These are phyloP conservation scores for Mrakia blollopis DNA, from an alignment of 768 basidiomycete species.

Conservation along the genomic window DNA sequence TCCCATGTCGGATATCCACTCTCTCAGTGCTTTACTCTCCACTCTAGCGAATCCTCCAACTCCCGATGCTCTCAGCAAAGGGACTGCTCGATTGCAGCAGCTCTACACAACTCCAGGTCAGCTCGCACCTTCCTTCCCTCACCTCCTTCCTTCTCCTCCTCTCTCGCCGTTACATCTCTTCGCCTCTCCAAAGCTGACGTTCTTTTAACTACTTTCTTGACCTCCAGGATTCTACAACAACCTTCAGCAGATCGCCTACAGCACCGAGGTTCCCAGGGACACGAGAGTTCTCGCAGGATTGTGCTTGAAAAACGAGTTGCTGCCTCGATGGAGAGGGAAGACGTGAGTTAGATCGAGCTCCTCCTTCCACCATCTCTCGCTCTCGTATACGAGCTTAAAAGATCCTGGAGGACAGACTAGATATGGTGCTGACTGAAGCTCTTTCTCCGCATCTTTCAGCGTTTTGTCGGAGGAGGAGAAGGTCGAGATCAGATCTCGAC, in stretches of 20 bases:
- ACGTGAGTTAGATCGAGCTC: background rate
- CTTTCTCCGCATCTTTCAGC: background rate
- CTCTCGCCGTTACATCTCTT: background rate
- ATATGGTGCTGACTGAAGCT: background rate
- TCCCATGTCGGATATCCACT: background rate
- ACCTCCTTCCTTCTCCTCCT: too few species aligned
- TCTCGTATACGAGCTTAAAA: background rate
- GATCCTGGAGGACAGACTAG: background rate
- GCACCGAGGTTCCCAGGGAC: slow-evolving; percentile 12
- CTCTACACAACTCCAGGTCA: slow-evolving; percentile 13
- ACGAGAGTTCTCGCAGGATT: slow-evolving; percentile 20
- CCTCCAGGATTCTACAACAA: background rate
- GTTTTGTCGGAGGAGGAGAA: slow-evolving; percentile 22
- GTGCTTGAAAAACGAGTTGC: slow-evolving; percentile 28
- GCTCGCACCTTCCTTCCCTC: background rate
- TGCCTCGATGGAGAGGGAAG: slow-evolving; percentile 17
- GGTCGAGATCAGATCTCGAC: background rate
- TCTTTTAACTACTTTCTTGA: background rate
- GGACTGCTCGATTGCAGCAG: background rate
- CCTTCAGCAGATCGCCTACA: slow-evolving; percentile 20
- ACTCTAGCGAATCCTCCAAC: slow-evolving; percentile 6
- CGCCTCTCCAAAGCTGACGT: background rate
- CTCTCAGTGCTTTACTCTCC: background rate
- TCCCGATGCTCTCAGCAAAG: background rate
- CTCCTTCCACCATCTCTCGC: background rate